Conservation (phyloP, 192 early-diverging fungal genomes). For the Coemansia furcata region DNA sequence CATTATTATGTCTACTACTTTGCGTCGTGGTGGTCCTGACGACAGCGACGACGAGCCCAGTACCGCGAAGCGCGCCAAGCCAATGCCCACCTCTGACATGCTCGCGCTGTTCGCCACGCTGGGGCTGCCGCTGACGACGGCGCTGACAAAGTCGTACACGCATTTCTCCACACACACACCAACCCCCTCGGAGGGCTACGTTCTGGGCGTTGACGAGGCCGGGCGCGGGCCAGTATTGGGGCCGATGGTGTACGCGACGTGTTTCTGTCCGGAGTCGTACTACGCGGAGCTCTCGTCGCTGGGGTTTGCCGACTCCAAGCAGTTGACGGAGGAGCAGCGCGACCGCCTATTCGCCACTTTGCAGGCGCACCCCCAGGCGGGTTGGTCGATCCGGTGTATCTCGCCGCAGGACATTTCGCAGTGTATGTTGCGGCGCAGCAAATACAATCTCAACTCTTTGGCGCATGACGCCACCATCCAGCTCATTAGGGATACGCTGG, state of each 20-base stretch:
- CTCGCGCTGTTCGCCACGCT: slow-evolving; percentile 9
- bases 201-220: slow-evolving; percentile 95
- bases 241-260: slow-evolving; percentile 97
- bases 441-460: slow-evolving; percentile 89
- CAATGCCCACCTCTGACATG: background rate
- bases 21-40: background rate
- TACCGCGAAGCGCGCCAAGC: slow-evolving; percentile 14
- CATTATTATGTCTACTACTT: background rate
- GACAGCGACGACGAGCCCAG: background rate
- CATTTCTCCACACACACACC: slow-evolving; percentile 20
- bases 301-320: slow-evolving; percentile 97
- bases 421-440: slow-evolving; percentile 81
- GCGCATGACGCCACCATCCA: slow-evolving; percentile 93
- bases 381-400: slow-evolving; percentile 80
- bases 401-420: slow-evolving; percentile 90
- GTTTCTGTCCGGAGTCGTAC: slow-evolving; percentile 68
- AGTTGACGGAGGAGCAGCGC: slow-evolving; percentile 73
- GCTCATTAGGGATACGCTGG: slow-evolving; percentile 68
- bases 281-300: slow-evolving; percentile 64
- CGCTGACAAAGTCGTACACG: slow-evolving; percentile 41
- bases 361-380: slow-evolving; percentile 59
- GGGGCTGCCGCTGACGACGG: slow-evolving; percentile 24
- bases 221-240: slow-evolving; percentile 95
- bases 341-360: slow-evolving; percentile 67
- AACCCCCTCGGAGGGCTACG: slow-evolving; percentile 33